These are phyloP conservation scores for Rosa persica DNA, from an alignment of 306 rosid genomes.

Conservation along the genomic window DNA sequence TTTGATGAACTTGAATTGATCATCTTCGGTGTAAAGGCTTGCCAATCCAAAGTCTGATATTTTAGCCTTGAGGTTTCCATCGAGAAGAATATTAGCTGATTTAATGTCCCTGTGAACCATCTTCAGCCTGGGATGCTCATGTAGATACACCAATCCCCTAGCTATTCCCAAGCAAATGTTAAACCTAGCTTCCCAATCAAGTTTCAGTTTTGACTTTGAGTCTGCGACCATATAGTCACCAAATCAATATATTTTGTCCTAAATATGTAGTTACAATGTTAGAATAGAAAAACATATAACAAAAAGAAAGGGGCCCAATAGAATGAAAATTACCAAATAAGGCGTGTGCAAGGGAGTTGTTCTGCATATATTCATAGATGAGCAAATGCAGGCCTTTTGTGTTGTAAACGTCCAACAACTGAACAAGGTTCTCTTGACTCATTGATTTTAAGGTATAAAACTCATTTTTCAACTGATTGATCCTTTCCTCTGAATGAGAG, in stretches of 20 bases:
- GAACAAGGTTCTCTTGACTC: too few relatives aligned
- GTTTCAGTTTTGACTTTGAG: neutral
- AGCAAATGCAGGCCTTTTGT: too few relatives aligned
- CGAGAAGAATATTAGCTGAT: constrained; percentile 18
- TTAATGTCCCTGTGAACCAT: constrained; percentile 13
- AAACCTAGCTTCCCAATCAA: constrained; percentile 2
- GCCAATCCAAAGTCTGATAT: constrained; percentile 10
- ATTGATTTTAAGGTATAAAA: neutral
- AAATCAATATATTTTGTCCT: too few relatives aligned
- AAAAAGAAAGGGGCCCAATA: too few relatives aligned
- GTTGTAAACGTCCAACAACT: too few relatives aligned
- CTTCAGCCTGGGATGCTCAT: constrained; percentile 9
- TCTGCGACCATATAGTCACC: neutral
- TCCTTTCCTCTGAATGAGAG: neutral
- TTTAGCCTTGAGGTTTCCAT: neutral
- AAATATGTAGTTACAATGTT: too few relatives aligned
- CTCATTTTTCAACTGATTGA: too few relatives aligned
- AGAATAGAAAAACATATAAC: too few relatives aligned
- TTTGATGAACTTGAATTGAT: neutral
- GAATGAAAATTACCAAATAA: too few relatives aligned
- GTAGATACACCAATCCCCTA: neutral
- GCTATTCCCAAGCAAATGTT: constrained; percentile 13
- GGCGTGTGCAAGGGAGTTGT: too few relatives aligned
- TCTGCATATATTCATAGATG: too few relatives aligned
- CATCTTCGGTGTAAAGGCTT: too few relatives aligned